Base-by-base conservation (phyloP, 192 early-diverging fungal species). In the Entomortierella chlamydospora region DNA sequence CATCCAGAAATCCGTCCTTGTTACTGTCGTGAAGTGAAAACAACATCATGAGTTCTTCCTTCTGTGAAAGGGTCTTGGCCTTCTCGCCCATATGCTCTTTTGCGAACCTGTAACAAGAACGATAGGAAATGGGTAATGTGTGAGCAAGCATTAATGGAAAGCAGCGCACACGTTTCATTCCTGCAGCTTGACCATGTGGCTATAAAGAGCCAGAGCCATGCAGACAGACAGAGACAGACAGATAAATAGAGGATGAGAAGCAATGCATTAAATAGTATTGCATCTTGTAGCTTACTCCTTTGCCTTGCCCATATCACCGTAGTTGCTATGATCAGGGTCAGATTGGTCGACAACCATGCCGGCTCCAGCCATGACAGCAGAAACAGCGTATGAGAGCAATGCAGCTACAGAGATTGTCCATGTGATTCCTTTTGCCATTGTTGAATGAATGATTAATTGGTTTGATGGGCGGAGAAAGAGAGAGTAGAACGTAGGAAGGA, bases 1-100 rank as follows among this genome's bases (percentile, higher is more conserved):
- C 94, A 78, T 95, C 94, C 54, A 95, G 74, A 52, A 87, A 80
- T 10, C 87, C 86, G 70, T 93, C 92, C 60, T 88, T 84, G 72
- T 95, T 92, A 29, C 68, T 72, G 70, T 95, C 94, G 68, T 93
- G 91, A 52, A 92, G 47, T 8, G 92, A 81, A 70, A 94, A 94
- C 66, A 92, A 77, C 72, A 90, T 91, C 73, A 86, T 89, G 18
- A 92, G 63, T 58, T 90, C 90, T n/a, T 92, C 89, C 43, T 88
- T 84, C 12, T 87, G 85, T 0, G 76, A 56, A 68, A 86, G 42
- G 41, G 83, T 68, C 13, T 73, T 64, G 25, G 83, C 82, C 52
- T 86, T 73, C 5, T 86, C 81, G 49, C 89, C 82, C 51, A 89
- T 76, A 60, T 89, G 87, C 23, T 89, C 83, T 64, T 87, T 81